Conservation (phyloP, 2,329 filamentous ascomycete species). For the Bipolaris cookei region DNA sequence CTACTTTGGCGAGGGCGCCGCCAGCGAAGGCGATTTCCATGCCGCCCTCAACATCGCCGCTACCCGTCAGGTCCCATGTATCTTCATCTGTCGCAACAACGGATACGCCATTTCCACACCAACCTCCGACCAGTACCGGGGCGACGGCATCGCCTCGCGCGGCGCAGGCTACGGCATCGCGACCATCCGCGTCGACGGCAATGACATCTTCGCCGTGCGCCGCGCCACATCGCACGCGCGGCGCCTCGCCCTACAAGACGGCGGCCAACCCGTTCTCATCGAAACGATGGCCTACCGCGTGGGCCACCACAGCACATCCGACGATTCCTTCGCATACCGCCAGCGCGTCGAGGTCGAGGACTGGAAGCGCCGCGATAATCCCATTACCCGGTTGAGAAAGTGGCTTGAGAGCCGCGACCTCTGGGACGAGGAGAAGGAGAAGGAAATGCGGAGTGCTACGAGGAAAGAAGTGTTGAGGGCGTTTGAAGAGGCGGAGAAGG, state of each 20-base stretch:
- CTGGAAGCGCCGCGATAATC: constrained; percentile 90
- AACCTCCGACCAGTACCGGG: constrained; percentile 87
- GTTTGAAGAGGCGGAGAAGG: constrained; percentile 81
- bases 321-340: constrained; percentile 96
- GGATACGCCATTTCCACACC: constrained; percentile 91
- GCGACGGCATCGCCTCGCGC: constrained; percentile 86
- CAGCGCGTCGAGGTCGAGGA: constrained; percentile 92
- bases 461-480: constrained; percentile 80
- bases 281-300: constrained; percentile 99
- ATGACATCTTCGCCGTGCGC: constrained; percentile 87
- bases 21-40: constrained; percentile 91
- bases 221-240: constrained; percentile 80
- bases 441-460: constrained; percentile 67
- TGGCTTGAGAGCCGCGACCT: constrained; percentile 84
- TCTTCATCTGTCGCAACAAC: constrained; percentile 93
- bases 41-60: constrained; percentile 90
- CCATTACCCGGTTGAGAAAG: constrained; percentile 82
- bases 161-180: constrained; percentile 93
- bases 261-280: constrained; percentile 83
- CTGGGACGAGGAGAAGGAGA: constrained; percentile 87
- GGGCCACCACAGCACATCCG: constrained; percentile 93
- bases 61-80: constrained; percentile 81
- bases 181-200: constrained; percentile 90
- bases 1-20: constrained; percentile 91
- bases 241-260: constrained; percentile 76